These are phyloP conservation scores for Amylostereum areolatum DNA, from an alignment of 1,284 basidiomycete genomes.

Conservation along the genomic window DNA sequence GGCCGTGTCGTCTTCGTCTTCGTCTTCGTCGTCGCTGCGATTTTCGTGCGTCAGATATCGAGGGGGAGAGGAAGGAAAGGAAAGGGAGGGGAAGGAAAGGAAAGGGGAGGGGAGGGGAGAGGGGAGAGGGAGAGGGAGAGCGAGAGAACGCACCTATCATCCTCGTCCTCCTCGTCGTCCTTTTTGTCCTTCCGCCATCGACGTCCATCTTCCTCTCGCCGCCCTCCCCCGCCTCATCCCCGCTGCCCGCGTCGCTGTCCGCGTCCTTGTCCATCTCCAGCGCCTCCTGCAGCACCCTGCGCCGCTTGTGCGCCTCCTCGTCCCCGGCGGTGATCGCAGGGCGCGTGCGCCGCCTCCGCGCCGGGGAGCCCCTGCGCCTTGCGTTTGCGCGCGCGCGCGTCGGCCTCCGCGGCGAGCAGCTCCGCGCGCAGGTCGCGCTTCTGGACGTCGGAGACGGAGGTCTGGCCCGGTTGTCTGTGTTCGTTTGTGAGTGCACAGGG, in stretches of 20 bases:
- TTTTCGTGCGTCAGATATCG: slow-evolving; percentile 25
- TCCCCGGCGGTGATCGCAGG: slow-evolving; percentile 32
- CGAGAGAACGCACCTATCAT: too few relatives aligned
- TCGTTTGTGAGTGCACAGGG: too few relatives aligned
- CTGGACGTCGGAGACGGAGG: too few relatives aligned
- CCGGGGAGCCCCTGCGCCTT: slow-evolving; percentile 34
- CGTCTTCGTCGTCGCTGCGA: slow-evolving; percentile 50
- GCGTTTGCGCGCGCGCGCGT: slow-evolving; percentile 81
- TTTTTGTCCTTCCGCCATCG: slow-evolving; percentile 27
- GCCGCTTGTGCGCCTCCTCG: slow-evolving; percentile 67
- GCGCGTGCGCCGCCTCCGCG: slow-evolving; percentile 4
- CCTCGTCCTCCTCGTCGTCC: too few relatives aligned
- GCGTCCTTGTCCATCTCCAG: slow-evolving; percentile 85
- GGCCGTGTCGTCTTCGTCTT: slow-evolving; percentile 88
- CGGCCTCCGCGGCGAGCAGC: slow-evolving; percentile 74
- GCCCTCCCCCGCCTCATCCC: slow-evolving; percentile 28
- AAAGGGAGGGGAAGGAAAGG: slow-evolving; percentile 15
- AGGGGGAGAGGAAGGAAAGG: slow-evolving; percentile 7
- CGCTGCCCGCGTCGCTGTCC: slow-evolving; percentile 50
- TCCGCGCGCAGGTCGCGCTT: too few relatives aligned
- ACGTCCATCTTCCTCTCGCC: slow-evolving; percentile 28
- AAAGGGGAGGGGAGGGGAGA: too few relatives aligned
- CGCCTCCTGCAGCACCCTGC: slow-evolving; percentile 79
- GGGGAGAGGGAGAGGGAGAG: too few relatives aligned
- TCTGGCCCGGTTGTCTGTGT: too few relatives aligned